phyloP scores from a whole-genome alignment of 371 early-diverging fungal species.

The Dinochytrium kinnereticum region DNA sequence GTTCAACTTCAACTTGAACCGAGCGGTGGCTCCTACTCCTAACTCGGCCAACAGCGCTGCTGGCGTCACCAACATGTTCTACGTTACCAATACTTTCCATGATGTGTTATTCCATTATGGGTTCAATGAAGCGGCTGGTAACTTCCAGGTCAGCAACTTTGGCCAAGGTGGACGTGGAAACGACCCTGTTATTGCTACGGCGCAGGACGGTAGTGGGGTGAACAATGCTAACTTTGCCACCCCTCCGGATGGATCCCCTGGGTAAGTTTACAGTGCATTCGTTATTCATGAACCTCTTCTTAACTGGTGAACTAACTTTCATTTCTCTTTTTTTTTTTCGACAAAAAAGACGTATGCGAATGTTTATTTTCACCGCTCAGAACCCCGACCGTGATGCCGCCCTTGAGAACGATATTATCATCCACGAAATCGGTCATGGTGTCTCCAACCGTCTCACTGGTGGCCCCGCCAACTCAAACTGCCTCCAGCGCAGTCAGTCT shows the following conservation, averaged over 20 bases:
- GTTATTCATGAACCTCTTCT: background rate
- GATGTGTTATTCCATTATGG: conserved; percentile 52
- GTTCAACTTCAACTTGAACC: conserved; percentile 14
- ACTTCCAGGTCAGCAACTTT: conserved; percentile 45
- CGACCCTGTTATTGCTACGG: conserved; percentile 74
- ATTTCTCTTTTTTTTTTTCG: background rate
- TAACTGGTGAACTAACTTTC: background rate
- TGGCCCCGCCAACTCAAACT: conserved; percentile 84
- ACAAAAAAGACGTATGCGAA: conserved; percentile 36
- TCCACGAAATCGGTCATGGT: conserved; percentile 93
- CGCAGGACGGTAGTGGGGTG: conserved; percentile 36
- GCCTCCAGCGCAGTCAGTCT: conserved; percentile 80
- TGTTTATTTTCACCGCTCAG: conserved; percentile 37
- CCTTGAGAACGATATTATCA: conserved; percentile 46
- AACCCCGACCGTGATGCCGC: conserved; percentile 40
- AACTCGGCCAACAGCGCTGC: conserved; percentile 8
- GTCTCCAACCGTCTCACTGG: conserved; percentile 87
- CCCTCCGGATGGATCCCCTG: conserved; percentile 47
- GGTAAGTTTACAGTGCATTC: background rate
- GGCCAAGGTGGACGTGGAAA: conserved; percentile 38
- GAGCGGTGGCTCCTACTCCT: background rate
- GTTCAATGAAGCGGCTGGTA: conserved; percentile 53
- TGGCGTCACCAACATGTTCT: conserved; percentile 20
- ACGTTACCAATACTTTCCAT: conserved; percentile 36
- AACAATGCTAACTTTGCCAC: conserved; percentile 53